phyloP scores from a whole-genome alignment of 73 alveolate species.

The Paramecium pentaurelia region DNA sequence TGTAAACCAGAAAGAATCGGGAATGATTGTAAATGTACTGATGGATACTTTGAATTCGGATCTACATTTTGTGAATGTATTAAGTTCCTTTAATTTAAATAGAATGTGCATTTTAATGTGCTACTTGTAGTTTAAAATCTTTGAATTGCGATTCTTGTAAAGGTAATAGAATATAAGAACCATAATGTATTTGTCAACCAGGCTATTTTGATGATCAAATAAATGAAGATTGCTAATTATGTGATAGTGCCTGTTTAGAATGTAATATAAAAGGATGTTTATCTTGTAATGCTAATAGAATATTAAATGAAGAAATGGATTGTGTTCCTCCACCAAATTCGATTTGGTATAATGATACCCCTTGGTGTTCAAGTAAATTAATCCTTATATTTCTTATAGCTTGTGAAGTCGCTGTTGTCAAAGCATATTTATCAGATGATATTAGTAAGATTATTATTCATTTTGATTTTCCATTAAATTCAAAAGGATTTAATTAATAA shows the following conservation, averaged over 20 bases:
- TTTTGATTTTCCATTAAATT: not conserved
- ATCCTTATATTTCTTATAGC: not conserved
- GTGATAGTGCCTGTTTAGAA: not conserved
- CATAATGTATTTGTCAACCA: not conserved
- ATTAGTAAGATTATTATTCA: not conserved
- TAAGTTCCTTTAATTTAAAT: not conserved
- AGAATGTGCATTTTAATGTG: not conserved
- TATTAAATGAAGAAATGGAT: not conserved
- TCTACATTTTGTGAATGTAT: not conserved
- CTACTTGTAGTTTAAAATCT: not conserved
- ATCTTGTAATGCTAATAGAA: not conserved
- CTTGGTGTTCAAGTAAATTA: not conserved
- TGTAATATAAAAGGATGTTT: not conserved
- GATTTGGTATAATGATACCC: not conserved
- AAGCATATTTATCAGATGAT: not conserved
- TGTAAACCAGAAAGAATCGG: not conserved
- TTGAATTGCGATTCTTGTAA: not conserved
- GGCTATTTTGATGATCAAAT: slow-evolving; percentile 18
- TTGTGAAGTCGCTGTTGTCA: not conserved
- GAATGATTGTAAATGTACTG: not conserved
- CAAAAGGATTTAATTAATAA: not conserved
- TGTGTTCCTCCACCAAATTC: not conserved
- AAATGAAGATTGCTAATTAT: not conserved
- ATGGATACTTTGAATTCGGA: not conserved
- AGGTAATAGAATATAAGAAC: not conserved